These are phyloP conservation scores for Candida odintsovae DNA, from an alignment of 805 yeast genomes.

Conservation along the genomic window DNA sequence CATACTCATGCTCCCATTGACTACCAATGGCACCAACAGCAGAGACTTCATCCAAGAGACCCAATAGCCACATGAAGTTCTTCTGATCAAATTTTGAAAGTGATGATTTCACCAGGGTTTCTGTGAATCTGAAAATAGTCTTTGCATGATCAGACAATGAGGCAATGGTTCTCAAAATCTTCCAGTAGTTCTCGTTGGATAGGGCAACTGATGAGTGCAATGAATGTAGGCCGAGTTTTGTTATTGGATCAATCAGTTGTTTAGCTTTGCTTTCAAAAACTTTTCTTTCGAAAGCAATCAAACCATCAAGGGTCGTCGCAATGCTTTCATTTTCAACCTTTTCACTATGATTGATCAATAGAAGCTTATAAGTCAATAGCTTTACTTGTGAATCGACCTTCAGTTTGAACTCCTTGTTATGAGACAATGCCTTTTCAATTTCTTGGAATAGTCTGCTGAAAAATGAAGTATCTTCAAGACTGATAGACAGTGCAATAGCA, in stretches of 20 bases:
- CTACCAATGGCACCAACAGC: conserved; percentile 78
- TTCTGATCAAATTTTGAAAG: conserved; percentile 28
- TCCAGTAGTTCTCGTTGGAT: conserved; percentile 52
- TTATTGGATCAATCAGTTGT: conserved; percentile 17
- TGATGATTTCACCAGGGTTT: conserved; percentile 28
- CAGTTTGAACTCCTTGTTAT: conserved; percentile 25
- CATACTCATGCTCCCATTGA: conserved; percentile 65
- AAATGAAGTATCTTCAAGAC: not conserved
- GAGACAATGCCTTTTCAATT: conserved; percentile 14
- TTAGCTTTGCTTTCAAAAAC: conserved; percentile 12
- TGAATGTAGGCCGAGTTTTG: conserved; percentile 1
- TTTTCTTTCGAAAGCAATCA: conserved; percentile 10
- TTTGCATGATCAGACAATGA: conserved; percentile 37
- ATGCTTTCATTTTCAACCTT: conserved; percentile 1
- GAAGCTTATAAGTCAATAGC: conserved; percentile 44
- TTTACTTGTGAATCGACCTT: conserved; percentile 28
- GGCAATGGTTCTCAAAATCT: conserved; percentile 41
- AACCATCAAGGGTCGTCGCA: conserved; percentile 5
- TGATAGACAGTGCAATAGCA: conserved; percentile 12
- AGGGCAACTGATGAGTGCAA: conserved; percentile 30
- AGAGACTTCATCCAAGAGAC: conserved; percentile 71
- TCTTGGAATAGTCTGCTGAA: conserved; percentile 16
- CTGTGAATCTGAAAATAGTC: conserved; percentile 43
- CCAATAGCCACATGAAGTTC: conserved; percentile 62
- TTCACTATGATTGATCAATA: conserved; percentile 27